Evolutionary conservation across 306 rosid species (phyloP).

Genomic region (Dalbergia cultrata): DNA sequence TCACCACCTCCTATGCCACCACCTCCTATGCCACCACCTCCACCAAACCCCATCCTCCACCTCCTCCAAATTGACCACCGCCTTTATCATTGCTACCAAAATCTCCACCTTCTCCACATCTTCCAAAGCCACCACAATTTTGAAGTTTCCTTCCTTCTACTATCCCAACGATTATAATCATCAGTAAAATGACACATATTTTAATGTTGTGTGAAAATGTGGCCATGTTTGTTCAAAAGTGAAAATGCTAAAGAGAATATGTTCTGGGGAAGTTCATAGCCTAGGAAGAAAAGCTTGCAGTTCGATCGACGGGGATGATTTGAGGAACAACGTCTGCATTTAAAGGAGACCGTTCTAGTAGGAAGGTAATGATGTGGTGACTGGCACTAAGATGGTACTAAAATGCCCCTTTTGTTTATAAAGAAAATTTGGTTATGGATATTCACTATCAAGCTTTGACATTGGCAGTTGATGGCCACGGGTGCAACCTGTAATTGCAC

Average conservation of each 20-base stretch:
- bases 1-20: neutral
- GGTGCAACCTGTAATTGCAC: constrained; percentile 50
- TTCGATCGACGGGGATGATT: constrained; percentile 14
- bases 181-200: constrained; percentile 1
- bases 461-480: constrained; percentile 28
- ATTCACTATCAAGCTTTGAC: constrained; percentile 24
- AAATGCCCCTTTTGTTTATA: too few relatives aligned
- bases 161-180: constrained; percentile 9
- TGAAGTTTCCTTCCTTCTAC: constrained; percentile 14
- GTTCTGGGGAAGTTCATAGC: neutral
- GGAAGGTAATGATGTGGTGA: constrained; percentile 28
- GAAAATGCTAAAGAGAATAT: neutral
- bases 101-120: neutral
- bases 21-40: neutral
- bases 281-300: constrained; percentile 8
- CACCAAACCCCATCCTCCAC: neutral
- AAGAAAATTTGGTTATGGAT: too few relatives aligned
- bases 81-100: neutral
- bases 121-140: neutral
- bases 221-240: constrained; percentile 25
- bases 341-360: constrained; percentile 32
- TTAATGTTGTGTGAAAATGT: constrained; percentile 4
- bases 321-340: constrained; percentile 35
- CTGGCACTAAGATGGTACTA: constrained; percentile 30
- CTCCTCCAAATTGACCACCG: neutral